Evolutionary conservation across 768 basidiomycete species (phyloP).

Genomic region (Termitomyces sp.): DNA sequence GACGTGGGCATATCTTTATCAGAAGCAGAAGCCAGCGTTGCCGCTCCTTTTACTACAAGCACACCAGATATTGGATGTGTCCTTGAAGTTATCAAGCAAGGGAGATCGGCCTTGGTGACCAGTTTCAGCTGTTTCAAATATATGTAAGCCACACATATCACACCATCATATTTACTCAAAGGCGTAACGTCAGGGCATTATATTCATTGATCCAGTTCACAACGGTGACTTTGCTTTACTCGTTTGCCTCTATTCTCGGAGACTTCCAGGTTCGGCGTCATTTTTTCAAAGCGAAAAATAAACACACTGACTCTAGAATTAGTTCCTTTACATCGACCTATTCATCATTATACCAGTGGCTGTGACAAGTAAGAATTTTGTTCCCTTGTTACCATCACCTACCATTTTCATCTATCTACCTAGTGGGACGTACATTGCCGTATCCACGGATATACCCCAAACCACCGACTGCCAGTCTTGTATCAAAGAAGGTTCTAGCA

Average conservation of each 20-base stretch:
- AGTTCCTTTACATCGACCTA: constrained; percentile 97
- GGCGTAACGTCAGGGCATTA: constrained; percentile 63
- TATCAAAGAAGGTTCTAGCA: constrained; percentile 90
- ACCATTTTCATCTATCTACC: background rate
- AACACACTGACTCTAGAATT: constrained; percentile 9
- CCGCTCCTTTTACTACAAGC: constrained; percentile 93
- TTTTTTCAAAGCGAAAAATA: background rate
- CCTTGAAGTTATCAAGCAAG: constrained; percentile 94
- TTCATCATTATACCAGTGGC: constrained; percentile 98
- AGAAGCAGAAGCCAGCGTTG: constrained; percentile 97
- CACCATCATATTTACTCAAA: constrained; percentile 4
- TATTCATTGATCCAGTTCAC: constrained; percentile 99
- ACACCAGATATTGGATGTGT: constrained; percentile 95
- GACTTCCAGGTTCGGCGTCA: constrained; percentile 75
- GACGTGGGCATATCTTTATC: constrained; percentile 96
- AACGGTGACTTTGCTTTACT: constrained; percentile 93
- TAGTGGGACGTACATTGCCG: constrained; percentile 94
- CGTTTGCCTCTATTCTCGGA: constrained; percentile 92
- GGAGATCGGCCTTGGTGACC: constrained; percentile 91
- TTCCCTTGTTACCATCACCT: background rate
- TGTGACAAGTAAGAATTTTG: constrained; percentile 71
- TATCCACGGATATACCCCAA: constrained; percentile 83
- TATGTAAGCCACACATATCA: constrained; percentile 63
- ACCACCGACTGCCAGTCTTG: constrained; percentile 90
- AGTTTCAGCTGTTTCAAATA: constrained; percentile 99